A percentile compares a stretch with the other conserved stretches of the same genome.
Conservation (phyloP, 495 filamentous ascomycete species). For the Hyaloscypha bicolor region DNA sequence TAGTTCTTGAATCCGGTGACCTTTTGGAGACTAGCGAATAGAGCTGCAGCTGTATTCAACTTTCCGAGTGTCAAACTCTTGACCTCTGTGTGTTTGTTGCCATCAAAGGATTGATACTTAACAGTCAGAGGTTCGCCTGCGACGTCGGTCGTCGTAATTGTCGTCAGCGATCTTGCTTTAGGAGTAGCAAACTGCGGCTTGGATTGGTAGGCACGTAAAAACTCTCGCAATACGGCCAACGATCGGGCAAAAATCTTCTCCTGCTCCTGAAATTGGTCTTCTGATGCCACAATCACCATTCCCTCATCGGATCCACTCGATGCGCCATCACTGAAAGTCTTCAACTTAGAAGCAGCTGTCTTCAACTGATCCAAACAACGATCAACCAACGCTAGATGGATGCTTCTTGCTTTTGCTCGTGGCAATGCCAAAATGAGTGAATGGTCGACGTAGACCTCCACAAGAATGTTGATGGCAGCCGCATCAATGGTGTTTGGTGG, state of each 20-base stretch:
- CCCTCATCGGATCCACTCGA: conserved; percentile 48
- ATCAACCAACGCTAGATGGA: conserved; percentile 78
- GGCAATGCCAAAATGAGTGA: conserved; percentile 44
- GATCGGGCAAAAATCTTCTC: conserved; percentile 68
- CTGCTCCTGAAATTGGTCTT: conserved; percentile 42
- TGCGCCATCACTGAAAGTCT: conserved; percentile 38
- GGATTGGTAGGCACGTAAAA: conserved; percentile 48
- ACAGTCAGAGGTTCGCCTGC: conserved; percentile 66
- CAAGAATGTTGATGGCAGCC: conserved; percentile 67
- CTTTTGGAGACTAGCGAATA: conserved; percentile 63
- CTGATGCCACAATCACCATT: conserved; percentile 50
- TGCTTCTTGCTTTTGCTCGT: conserved; percentile 48
- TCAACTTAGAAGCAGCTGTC: conserved; percentile 64
- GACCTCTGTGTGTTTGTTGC: conserved; percentile 55
- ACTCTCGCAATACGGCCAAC: conserved; percentile 51
- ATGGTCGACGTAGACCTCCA: conserved; percentile 71
- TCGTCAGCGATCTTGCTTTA: conserved; percentile 43
- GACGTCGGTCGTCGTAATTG: conserved; percentile 38
- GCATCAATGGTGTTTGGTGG: conserved; percentile 69
- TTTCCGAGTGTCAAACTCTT: conserved; percentile 62
- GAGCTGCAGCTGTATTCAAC: conserved; percentile 67
- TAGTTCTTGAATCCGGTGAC: conserved; percentile 74
- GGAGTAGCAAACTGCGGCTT: conserved; percentile 51
- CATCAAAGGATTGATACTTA: conserved; percentile 74
- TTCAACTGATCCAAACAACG: conserved; percentile 78